Percentiles rank a stretch among this genome's conserved stretches.
Conservation (phyloP, 2,329 filamentous ascomycete species). For the Aspergillus hortae region DNA sequence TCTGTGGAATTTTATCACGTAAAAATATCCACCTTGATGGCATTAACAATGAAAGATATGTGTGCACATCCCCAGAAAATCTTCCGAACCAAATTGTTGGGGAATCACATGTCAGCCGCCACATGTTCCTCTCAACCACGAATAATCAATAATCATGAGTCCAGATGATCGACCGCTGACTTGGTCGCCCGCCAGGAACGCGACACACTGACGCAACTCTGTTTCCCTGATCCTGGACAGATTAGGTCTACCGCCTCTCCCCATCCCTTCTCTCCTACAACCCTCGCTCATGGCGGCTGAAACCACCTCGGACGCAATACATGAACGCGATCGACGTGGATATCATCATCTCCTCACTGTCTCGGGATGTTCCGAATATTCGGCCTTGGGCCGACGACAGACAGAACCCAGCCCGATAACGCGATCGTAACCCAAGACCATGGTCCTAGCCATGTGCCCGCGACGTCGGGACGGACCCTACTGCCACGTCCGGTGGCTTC, state of each 20-base stretch:
- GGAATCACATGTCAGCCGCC: slow-evolving; percentile 17
- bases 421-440: slow-evolving; percentile 4
- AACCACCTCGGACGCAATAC: neutral
- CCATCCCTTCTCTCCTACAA: neutral
- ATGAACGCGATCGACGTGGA: neutral
- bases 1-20: no score
- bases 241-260: slow-evolving; percentile 1
- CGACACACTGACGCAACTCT: slow-evolving; percentile 7
- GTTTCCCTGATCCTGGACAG: neutral
- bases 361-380: slow-evolving; percentile 18
- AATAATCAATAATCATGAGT: no score
- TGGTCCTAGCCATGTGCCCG: slow-evolving; percentile 21
- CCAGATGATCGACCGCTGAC: slow-evolving; percentile 4
- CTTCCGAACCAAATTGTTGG: slow-evolving; percentile 8
- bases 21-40: no score
- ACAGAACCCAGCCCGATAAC: slow-evolving; percentile 8
- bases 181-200: slow-evolving; percentile 5
- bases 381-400: slow-evolving; percentile 12
- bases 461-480: slow-evolving; percentile 34
- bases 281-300: slow-evolving; percentile 5
- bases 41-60: no score
- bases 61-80: neutral
- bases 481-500: slow-evolving; percentile 44
- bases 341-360: slow-evolving; percentile 3
- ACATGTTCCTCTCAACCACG: neutral